These are phyloP conservation scores for Ceratobasidium sp. DNA, from an alignment of 1,284 basidiomycete species.

Conservation along the genomic window DNA sequence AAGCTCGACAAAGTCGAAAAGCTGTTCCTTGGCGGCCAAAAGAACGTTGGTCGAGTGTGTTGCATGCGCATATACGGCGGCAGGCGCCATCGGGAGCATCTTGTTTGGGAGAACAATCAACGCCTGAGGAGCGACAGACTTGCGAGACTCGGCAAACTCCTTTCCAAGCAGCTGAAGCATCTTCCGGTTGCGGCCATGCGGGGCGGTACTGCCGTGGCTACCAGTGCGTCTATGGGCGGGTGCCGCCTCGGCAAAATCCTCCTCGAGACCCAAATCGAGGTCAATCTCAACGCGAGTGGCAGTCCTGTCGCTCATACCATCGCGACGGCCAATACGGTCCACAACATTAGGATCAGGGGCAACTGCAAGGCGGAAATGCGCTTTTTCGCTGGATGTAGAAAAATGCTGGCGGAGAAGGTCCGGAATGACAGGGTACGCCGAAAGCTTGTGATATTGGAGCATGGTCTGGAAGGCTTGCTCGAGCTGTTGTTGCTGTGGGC, in stretches of 20 bases:
- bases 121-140: slow-evolving; percentile 17
- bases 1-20: slow-evolving; percentile 37
- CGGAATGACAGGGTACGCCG: slow-evolving; percentile 36
- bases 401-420: slow-evolving; percentile 29
- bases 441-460: slow-evolving; percentile 37
- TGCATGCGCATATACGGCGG: slow-evolving; percentile 40
- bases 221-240: slow-evolving; percentile 1
- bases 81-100: slow-evolving; percentile 41
- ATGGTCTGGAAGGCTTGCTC: slow-evolving; percentile 37
- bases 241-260: not conserved
- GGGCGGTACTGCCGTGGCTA: not conserved
- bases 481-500: slow-evolving; percentile 23
- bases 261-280: slow-evolving; percentile 12
- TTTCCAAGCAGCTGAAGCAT: slow-evolving; percentile 38
- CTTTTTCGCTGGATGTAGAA: slow-evolving; percentile 35
- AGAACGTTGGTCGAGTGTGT: slow-evolving; percentile 41
- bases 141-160: slow-evolving; percentile 36
- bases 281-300: slow-evolving; percentile 23
- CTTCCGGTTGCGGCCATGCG: slow-evolving; percentile 24
- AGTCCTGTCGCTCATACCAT: slow-evolving; percentile 21
- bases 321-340: slow-evolving; percentile 1
- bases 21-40: slow-evolving; percentile 41
- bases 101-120: slow-evolving; percentile 43
- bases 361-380: slow-evolving; percentile 33
- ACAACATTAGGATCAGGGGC: slow-evolving; percentile 15